These are phyloP conservation scores for Plasmodium inui DNA, from an alignment of 169 alveolate genomes.

Conservation along the genomic window DNA sequence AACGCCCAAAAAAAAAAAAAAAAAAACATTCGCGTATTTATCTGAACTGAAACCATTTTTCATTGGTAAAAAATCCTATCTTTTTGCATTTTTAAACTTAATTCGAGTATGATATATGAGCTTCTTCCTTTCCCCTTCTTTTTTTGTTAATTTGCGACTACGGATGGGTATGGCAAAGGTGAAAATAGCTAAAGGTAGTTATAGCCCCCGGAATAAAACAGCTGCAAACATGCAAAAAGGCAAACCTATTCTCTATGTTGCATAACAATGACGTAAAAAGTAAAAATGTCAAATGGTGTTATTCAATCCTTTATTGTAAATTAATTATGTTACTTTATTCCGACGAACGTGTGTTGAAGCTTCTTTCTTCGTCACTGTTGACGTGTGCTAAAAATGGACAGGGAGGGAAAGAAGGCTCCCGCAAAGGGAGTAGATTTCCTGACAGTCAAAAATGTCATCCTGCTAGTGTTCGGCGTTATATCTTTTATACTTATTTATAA, in stretches of 20 bases:
- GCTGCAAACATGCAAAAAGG: not conserved
- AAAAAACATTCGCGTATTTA: not conserved
- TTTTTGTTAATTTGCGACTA: not conserved
- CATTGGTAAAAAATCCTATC: not conserved
- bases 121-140: not conserved
- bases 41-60: not conserved
- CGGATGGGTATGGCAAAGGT: not conserved
- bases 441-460: conserved; percentile 31
- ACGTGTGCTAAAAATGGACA: conserved; percentile 39
- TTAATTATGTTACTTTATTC: not conserved
- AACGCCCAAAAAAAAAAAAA: not conserved
- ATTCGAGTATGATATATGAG: not conserved
- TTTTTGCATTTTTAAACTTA: not conserved
- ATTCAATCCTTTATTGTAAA: not conserved
- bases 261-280: not conserved
- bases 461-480: not conserved
- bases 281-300: not conserved
- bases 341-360: not conserved
- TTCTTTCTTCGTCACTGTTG: not conserved
- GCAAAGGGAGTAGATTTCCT: conserved; percentile 1
- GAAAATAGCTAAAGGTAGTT: not conserved
- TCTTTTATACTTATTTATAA: conserved; percentile 36
- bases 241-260: not conserved
- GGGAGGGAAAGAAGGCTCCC: not conserved
- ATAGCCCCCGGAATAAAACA: not conserved